Base-by-base conservation (phyloP, 192 early-diverging fungal species). In the Rhizoclosmatium globosum region DNA sequence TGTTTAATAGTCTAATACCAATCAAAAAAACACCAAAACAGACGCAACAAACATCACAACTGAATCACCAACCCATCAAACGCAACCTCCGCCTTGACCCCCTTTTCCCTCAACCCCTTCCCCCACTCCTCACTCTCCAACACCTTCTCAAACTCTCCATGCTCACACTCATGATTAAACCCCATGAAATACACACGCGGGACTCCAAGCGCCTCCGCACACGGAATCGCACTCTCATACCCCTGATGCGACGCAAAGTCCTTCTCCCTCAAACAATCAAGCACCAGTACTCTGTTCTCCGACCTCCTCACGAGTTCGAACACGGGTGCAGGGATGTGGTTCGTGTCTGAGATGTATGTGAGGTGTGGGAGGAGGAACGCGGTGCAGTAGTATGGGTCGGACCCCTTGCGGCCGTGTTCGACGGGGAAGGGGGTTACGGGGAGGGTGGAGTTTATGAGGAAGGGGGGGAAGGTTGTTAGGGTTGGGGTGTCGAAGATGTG, bases 271-370 rank as follows among this genome's bases (percentile, higher is more conserved):
- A 89, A 91, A 91, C 79, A 79, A 84, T 87, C 89, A 81, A 96
- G 95, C 42, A 98, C 78, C 62, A 98, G 85, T 23, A 98, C 71
- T 31, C 0, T 0, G 3, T 92, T 78, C 3, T 82, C 77, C 7
- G 81, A 75, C 71, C 88, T 91, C 57, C 79, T 67, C 50, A 89
- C 90, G 71, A 81, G 82, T n/a, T 68, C 85, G 11, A 80, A 68
- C 3, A 90, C 89, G 38, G 83, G 83, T 1, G 88, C 85, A 21
- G 94, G 93, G 58, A 98, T 92, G 57, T 62, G 73, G 71, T 87
- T 93, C 50, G 89, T 90, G 82, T 98, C 96, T 1, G 93, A 94
- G 15, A 98, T 85, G 79, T 96, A 98, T 15, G 87, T 73, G 31
- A 95, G 73, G 59, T 92, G 83, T 17, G 84, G 93, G 82, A 96